Evolutionary conservation across 768 basidiomycete species (phyloP), one percentile per base, ranked within the genome.

Genomic region (Tephrocybe sp.): DNA sequence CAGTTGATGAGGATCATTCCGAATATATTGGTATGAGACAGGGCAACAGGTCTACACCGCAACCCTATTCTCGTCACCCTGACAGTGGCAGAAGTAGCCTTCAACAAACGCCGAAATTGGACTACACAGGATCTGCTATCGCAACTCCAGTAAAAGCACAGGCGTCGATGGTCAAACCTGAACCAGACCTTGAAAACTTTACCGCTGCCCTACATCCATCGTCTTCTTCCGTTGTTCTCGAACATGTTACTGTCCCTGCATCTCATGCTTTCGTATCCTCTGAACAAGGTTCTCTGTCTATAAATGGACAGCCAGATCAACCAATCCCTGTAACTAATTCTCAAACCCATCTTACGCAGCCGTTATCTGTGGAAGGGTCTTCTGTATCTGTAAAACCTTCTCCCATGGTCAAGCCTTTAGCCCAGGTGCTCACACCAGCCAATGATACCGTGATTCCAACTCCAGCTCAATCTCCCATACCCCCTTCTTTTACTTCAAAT

Each of bases 111-210:
- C 38, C 51, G 35, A 23, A 36, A 14, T 30, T 33, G 17, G 44
- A 45, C 41, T 16, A 51, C 36, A 41, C 48, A 22, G 39, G 12
- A 13, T 36, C 39, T 7, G 7, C 36, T 40, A n/a, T 40, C 52
- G 31, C 23, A 33, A 17, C 38, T 39, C 16, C 33, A 48, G 20
- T 26, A 26, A 26, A 26, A 7, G 41, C 43, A 36, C 35, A 41
- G 7, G 14, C 30, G 17, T 5, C 9, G 31, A 26, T 31, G 10
- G 20, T 51, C 14, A 57, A 53, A 49, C 40, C 26, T 32, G 56
- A 57, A 43, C 46, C 49, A n/a, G 52, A 51, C 12, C 1, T 38
- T 12, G 49, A 53, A 39, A 40, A 50, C 33, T 54, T 17, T 12
- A 22, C 44, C 1, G n/a, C 22, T 39, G 17, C 19, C 49, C 32